These are phyloP conservation scores for Shiraia sp. DNA, from an alignment of 2,329 filamentous ascomycete genomes.

Conservation along the genomic window DNA sequence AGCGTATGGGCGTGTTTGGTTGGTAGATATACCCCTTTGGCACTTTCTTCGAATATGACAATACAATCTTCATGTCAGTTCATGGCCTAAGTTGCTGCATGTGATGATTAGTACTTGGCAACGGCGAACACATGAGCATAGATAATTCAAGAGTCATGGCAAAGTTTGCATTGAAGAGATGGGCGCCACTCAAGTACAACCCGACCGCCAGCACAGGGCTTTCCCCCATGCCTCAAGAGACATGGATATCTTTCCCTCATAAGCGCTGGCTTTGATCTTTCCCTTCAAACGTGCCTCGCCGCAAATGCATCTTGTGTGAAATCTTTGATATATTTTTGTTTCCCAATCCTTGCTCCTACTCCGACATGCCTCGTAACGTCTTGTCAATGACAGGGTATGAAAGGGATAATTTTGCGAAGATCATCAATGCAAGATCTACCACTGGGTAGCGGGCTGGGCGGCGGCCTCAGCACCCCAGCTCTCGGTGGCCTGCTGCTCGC, in stretches of 20 bases:
- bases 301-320: constrained; percentile 14
- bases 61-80: neutral
- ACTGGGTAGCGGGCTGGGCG: constrained; percentile 43
- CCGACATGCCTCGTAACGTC: constrained; percentile 25
- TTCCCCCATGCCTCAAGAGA: constrained; percentile 71
- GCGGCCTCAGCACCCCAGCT: constrained; percentile 54
- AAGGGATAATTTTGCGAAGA: constrained; percentile 19
- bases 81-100: too few relatives aligned
- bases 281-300: constrained; percentile 22
- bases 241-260: constrained; percentile 99
- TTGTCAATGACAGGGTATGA: constrained; percentile 43
- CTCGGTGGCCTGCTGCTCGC: constrained; percentile 49
- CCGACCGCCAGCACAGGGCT: constrained; percentile 89
- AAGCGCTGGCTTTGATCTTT: constrained; percentile 65
- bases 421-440: constrained; percentile 46
- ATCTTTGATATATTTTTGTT: constrained; percentile 29
- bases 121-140: too few relatives aligned
- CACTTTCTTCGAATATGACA: neutral
- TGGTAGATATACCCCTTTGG: constrained; percentile 17
- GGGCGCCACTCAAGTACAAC: constrained; percentile 88
- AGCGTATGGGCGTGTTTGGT: constrained; percentile 3
- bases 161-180: constrained; percentile 38
- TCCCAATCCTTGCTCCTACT: constrained; percentile 36
- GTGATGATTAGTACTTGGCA: too few relatives aligned
- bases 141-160: constrained; percentile 9